These are phyloP conservation scores for Aspergillus terreus DNA, from an alignment of 2,329 filamentous ascomycete genomes.

Conservation along the genomic window DNA sequence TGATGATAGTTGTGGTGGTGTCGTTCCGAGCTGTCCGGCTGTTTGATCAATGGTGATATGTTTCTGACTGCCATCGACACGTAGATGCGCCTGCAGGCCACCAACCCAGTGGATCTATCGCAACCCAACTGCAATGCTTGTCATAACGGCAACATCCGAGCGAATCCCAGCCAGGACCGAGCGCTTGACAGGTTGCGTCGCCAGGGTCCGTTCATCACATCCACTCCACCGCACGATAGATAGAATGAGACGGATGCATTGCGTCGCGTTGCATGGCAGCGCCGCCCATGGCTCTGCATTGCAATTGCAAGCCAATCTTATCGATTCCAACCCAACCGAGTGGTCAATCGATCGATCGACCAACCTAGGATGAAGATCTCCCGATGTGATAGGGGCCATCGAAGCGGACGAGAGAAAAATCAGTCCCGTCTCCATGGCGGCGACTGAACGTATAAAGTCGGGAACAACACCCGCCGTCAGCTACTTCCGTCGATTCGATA, in stretches of 20 bases:
- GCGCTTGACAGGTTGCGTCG: constrained; percentile 14
- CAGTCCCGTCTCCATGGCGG: background rate
- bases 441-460: constrained; percentile 16
- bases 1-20: too few relatives aligned
- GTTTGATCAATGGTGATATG: too few relatives aligned
- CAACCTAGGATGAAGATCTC: constrained; percentile 21
- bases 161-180: background rate
- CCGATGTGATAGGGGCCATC: constrained; percentile 11
- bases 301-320: constrained; percentile 3
- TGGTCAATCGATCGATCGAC: constrained; percentile 20
- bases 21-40: too few relatives aligned
- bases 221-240: background rate
- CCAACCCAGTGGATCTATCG: constrained; percentile 8
- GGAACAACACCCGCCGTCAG: background rate
- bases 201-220: constrained; percentile 8
- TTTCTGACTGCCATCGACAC: constrained; percentile 1
- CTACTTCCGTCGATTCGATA: constrained; percentile 5
- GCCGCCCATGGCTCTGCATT: background rate
- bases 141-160: constrained; percentile 24
- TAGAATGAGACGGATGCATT: background rate
- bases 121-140: constrained; percentile 16
- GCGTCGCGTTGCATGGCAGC: background rate
- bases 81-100: constrained; percentile 5
- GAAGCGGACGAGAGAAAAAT: background rate
- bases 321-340: constrained; percentile 13